Evolutionary conservation across 2,329 filamentous ascomycete species (phyloP).

Genomic region (Fusarium lateritium): DNA sequence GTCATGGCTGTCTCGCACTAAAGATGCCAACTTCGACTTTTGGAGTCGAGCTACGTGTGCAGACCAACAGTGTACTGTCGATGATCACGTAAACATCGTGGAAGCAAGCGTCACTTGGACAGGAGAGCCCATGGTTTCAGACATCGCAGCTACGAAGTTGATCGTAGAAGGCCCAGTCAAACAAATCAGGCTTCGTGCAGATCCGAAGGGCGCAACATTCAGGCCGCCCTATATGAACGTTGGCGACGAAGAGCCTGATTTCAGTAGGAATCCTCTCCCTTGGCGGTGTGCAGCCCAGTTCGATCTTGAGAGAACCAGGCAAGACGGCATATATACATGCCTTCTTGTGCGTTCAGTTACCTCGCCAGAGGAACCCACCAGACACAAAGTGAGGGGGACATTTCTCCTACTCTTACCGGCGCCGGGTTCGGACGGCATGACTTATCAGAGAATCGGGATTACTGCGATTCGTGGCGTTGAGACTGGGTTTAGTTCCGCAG

Average conservation of each 20-base stretch:
- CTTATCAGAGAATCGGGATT: background rate
- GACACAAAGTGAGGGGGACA: slow-evolving; percentile 1
- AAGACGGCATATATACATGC: slow-evolving; percentile 8
- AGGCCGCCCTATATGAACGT: slow-evolving; percentile 4
- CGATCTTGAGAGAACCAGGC: background rate
- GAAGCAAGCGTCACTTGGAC: background rate
- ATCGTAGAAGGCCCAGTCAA: background rate
- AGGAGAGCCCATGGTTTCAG: slow-evolving; percentile 4
- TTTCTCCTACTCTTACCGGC: slow-evolving; percentile 3
- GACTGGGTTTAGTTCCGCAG: background rate
- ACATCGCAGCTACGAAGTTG: background rate
- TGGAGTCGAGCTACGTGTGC: background rate
- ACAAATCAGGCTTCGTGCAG: slow-evolving; percentile 1
- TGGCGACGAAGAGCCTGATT: background rate
- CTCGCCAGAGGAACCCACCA: fast-evolving
- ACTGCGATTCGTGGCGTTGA: background rate
- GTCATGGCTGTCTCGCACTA: slow-evolving; percentile 19
- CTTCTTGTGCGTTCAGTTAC: slow-evolving; percentile 12
- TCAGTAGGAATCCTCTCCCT: background rate
- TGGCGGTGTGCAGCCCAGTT: slow-evolving; percentile 18
- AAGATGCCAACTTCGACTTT: background rate
- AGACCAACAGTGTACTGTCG: background rate
- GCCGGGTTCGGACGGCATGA: background rate
- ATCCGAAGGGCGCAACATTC: background rate
- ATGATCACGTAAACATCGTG: background rate